phyloP scores from a whole-genome alignment of 192 early-diverging fungal species.

The Podila horticola region DNA sequence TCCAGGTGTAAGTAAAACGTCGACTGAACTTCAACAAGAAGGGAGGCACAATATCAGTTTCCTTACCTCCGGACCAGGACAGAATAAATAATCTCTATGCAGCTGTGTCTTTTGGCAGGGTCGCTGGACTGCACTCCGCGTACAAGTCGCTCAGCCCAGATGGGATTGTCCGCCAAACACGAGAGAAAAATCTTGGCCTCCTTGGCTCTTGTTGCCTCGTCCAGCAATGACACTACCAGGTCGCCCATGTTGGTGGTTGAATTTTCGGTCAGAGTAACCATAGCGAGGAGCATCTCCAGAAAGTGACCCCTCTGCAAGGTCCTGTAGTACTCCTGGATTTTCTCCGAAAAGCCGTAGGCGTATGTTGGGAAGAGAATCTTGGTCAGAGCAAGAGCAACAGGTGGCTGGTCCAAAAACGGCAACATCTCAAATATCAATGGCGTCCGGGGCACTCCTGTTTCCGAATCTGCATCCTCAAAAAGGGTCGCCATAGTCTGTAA shows the following conservation, averaged over 20 bases:
- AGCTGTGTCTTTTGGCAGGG: conserved; percentile 16
- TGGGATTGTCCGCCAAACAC: conserved; percentile 40
- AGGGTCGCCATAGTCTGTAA: conserved; percentile 44
- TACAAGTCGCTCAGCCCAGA: conserved; percentile 43
- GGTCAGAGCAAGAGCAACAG: conserved; percentile 27
- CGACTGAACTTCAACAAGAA: too few relatives aligned
- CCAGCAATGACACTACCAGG: conserved; percentile 33
- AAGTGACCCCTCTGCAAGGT: conserved; percentile 25
- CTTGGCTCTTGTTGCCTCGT: conserved; percentile 36
- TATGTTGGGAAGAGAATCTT: conserved; percentile 40
- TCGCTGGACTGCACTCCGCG: conserved; percentile 23
- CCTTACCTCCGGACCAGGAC: conserved; percentile 44
- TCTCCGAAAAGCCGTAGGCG: conserved; percentile 38
- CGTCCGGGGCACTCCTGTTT: conserved; percentile 16
- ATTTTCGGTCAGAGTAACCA: conserved; percentile 28
- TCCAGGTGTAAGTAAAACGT: too few relatives aligned
- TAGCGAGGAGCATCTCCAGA: conserved; percentile 43
- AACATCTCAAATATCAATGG: conserved; percentile 45
- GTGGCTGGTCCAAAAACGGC: conserved; percentile 39
- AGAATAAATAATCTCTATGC: conserved; percentile 49
- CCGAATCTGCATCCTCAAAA: conserved; percentile 33
- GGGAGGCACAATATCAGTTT: not conserved
- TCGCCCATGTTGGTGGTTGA: conserved; percentile 30
- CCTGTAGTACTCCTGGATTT: conserved; percentile 31
- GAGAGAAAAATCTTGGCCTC: conserved; percentile 35